Conservation (phyloP, 371 early-diverging fungal genomes). For the Apophysomyces sp. region DNA sequence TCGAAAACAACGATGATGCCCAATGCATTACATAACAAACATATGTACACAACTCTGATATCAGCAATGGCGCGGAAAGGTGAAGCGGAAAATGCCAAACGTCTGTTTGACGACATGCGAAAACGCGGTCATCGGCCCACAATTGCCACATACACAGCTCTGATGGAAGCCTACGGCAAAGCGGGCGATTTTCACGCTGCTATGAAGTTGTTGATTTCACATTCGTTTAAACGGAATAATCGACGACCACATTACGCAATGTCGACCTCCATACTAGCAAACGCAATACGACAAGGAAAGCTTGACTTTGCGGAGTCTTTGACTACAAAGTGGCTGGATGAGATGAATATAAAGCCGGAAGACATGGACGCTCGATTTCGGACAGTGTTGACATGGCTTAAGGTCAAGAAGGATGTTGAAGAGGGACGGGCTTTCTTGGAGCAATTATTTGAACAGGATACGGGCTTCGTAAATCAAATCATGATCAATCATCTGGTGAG, state of each 20-base stretch:
- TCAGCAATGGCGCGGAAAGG: slow-evolving; percentile 32
- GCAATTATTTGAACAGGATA: slow-evolving; percentile 12
- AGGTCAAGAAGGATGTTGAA: slow-evolving; percentile 24
- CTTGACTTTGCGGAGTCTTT: slow-evolving; percentile 20
- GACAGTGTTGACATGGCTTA: slow-evolving; percentile 35
- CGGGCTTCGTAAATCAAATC: slow-evolving; percentile 20
- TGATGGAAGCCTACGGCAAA: slow-evolving; percentile 37
- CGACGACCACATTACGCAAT: slow-evolving; percentile 6
- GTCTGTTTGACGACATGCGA: slow-evolving; percentile 36
- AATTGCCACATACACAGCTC: slow-evolving; percentile 28
- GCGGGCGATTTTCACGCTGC: slow-evolving; percentile 36
- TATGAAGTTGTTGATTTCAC: slow-evolving; percentile 11
- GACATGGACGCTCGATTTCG: slow-evolving; percentile 25
- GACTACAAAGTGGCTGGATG: slow-evolving; percentile 5
- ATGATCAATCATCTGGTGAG: slow-evolving; percentile 44
- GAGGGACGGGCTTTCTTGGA: slow-evolving; percentile 26
- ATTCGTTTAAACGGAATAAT: slow-evolving; percentile 5
- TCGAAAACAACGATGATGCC: slow-evolving; percentile 1
- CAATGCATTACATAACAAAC: slow-evolving; percentile 24
- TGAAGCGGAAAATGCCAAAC: slow-evolving; percentile 27
- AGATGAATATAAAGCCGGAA: slow-evolving; percentile 4
- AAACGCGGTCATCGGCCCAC: slow-evolving; percentile 27
- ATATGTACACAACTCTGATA: slow-evolving; percentile 46
- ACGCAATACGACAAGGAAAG: slow-evolving; percentile 32
- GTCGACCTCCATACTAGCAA: slow-evolving; percentile 32